Percentiles rank a stretch among this genome's conserved stretches.
phyloP scores from a whole-genome alignment of 257 asterid species.

The Solanum pennellii region DNA sequence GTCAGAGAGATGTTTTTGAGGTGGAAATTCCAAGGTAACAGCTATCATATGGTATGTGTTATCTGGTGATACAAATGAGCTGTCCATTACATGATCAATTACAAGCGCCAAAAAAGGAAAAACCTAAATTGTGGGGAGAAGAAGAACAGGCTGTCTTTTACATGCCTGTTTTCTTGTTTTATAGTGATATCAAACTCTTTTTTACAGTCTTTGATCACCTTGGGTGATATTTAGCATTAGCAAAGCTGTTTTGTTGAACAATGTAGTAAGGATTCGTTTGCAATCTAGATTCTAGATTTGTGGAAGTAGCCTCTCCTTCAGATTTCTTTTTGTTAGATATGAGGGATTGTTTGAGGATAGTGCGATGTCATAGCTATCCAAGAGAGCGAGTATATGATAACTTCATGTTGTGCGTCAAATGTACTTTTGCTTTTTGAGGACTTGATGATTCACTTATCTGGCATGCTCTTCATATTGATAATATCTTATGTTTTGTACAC shows the following conservation, averaged over 20 bases:
- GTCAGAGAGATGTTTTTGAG: neutral
- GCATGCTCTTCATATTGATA: neutral
- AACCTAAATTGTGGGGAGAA: neutral
- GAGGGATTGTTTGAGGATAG: neutral
- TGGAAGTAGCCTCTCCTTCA: neutral
- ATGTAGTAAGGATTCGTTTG: neutral
- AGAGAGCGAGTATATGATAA: neutral
- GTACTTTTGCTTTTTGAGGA: neutral
- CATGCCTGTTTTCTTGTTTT: neutral
- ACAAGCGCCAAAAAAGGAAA: neutral
- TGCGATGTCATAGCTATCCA: neutral
- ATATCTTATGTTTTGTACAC: constrained; percentile 10
- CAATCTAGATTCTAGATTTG: neutral
- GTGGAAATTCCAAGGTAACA: neutral
- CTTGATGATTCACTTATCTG: neutral
- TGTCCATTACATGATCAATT: neutral
- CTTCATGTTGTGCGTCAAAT: neutral
- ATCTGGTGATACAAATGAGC: neutral
- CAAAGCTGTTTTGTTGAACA: neutral
- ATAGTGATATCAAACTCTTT: neutral
- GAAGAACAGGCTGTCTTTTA: neutral
- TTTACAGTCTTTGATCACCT: neutral
- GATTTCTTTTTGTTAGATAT: neutral
- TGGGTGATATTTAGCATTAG: neutral
- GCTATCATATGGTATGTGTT: neutral